These are phyloP conservation scores for Pelargonium nanum DNA, from an alignment of 345 rosid species.

Conservation along the genomic window DNA sequence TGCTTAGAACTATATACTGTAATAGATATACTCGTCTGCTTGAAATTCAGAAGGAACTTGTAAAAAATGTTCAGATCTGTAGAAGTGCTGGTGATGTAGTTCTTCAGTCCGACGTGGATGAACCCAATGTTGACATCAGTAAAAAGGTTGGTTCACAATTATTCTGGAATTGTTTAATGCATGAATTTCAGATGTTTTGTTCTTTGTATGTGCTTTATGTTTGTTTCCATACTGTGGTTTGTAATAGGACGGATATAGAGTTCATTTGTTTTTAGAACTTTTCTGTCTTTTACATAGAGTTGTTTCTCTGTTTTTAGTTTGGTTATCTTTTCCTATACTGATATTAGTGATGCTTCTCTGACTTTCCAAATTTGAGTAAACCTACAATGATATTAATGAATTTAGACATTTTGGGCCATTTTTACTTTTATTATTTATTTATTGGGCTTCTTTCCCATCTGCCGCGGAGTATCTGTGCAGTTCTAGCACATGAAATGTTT, in stretches of 20 bases:
- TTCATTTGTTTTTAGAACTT: no score
- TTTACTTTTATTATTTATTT: no score
- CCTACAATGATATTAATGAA: no score
- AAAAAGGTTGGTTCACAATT: slow-evolving; percentile 31
- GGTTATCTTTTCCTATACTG: slow-evolving; percentile 8
- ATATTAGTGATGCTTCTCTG: slow-evolving; percentile 4
- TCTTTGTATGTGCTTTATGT: not conserved
- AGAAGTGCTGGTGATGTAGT: slow-evolving; percentile 58
- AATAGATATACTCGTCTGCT: slow-evolving; percentile 84
- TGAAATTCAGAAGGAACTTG: slow-evolving; percentile 84
- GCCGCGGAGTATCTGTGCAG: no score
- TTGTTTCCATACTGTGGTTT: not conserved
- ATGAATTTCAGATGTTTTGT: not conserved
- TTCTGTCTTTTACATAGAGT: not conserved
- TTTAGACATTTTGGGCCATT: no score
- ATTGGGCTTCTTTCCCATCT: no score
- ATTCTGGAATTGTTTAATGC: slow-evolving; percentile 2
- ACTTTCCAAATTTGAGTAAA: slow-evolving; percentile 2
- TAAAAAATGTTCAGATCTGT: slow-evolving; percentile 53
- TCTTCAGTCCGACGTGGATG: slow-evolving; percentile 48
- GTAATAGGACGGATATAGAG: no score
- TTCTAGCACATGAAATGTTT: no score
- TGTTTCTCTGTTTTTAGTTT: not conserved
- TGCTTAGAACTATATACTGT: slow-evolving; percentile 80
- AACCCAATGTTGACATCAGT: slow-evolving; percentile 36